phyloP scores from a whole-genome alignment of 495 filamentous ascomycete species.

The Paragyromitra xinjiangensis region DNA sequence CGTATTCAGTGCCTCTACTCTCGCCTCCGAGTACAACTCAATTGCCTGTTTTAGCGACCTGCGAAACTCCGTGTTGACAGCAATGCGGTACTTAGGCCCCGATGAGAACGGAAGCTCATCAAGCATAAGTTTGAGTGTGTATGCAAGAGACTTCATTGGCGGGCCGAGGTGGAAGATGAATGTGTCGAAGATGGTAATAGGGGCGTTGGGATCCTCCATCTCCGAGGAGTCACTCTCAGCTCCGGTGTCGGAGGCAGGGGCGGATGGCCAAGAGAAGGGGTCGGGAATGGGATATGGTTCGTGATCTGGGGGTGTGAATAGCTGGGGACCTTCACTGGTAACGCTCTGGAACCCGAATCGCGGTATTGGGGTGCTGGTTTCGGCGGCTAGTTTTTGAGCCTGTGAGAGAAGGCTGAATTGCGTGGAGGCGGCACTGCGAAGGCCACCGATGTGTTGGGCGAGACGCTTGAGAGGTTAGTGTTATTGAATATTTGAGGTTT shows the following conservation, averaged over 20 bases:
- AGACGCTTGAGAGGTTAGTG: constrained; percentile 63
- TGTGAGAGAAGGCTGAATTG: constrained; percentile 78
- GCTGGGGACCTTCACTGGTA: constrained; percentile 40
- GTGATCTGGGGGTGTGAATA: constrained; percentile 54
- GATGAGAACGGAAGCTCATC: constrained; percentile 81
- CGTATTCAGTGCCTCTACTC: constrained; percentile 75
- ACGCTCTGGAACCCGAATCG: constrained; percentile 37
- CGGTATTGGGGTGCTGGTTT: neutral
- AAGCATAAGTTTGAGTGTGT: constrained; percentile 86
- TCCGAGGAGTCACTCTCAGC: neutral
- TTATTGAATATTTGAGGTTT: constrained; percentile 4
- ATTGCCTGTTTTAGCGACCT: constrained; percentile 81
- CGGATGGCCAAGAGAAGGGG: constrained; percentile 56
- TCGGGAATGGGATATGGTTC: constrained; percentile 55
- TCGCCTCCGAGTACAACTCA: constrained; percentile 75
- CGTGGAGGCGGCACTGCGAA: constrained; percentile 86
- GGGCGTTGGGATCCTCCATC: constrained; percentile 61
- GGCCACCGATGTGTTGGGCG: constrained; percentile 87
- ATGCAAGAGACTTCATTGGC: constrained; percentile 93
- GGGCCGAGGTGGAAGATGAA: constrained; percentile 90
- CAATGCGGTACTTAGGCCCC: constrained; percentile 61
- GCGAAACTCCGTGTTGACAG: constrained; percentile 78
- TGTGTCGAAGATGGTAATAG: constrained; percentile 78
- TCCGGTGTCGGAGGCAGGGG: constrained; percentile 26
- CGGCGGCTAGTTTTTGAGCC: constrained; percentile 34